A percentile compares a stretch with the other conserved stretches of the same genome.
phyloP scores from a whole-genome alignment of 1,139 yeast species.

The Zygosaccharomyces sapae region DNA sequence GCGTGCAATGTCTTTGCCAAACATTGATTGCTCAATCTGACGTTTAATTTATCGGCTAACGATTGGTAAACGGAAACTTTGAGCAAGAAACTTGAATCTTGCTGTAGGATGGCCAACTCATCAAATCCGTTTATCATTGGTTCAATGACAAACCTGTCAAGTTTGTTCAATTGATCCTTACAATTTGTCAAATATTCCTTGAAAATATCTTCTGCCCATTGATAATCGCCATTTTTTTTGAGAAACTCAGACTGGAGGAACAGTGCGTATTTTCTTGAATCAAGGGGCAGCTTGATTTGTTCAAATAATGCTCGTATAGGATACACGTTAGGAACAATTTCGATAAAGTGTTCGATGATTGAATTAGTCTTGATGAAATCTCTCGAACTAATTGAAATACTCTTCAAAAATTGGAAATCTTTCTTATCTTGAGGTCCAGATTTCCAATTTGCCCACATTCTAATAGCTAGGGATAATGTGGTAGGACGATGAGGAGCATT shows the following conservation, averaged over 20 bases:
- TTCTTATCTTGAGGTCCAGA: conserved; percentile 13
- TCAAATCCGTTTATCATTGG: conserved; percentile 25
- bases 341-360: conserved; percentile 23
- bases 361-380: conserved; percentile 16
- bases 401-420: conserved; percentile 21
- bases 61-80: conserved; percentile 13
- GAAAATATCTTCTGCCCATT: conserved; percentile 27
- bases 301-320: conserved; percentile 22
- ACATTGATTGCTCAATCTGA: conserved; percentile 10
- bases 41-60: conserved; percentile 10
- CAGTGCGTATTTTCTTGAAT: conserved; percentile 20
- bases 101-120: conserved; percentile 13
- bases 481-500: conserved; percentile 18
- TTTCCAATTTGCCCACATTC: conserved; percentile 24
- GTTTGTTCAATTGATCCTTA: conserved; percentile 10
- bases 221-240: conserved; percentile 21
- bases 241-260: conserved; percentile 28
- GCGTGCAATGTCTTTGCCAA: conserved; percentile 18
- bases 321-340: conserved; percentile 21
- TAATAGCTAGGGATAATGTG: conserved; percentile 23
- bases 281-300: conserved; percentile 21
- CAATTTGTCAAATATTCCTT: conserved; percentile 18
- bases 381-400: conserved; percentile 19
- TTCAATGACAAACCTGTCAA: conserved; percentile 19
- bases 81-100: conserved; percentile 15